A percentile compares a stretch with the other conserved stretches of the same genome.
These are phyloP conservation scores for Gillenia trifoliata DNA, from an alignment of 306 rosid species.

Conservation along the genomic window DNA sequence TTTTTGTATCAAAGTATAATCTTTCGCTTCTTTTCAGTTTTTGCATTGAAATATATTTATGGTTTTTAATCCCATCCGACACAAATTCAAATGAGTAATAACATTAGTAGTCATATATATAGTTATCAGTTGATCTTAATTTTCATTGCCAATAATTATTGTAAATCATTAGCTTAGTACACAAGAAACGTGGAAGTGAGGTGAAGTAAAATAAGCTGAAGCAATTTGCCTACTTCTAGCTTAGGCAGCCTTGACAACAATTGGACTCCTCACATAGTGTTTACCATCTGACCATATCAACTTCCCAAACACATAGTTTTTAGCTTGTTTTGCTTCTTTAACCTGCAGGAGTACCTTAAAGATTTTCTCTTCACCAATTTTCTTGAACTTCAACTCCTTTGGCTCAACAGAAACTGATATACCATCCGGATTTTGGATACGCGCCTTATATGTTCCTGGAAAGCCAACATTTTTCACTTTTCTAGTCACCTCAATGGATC, in stretches of 20 bases:
- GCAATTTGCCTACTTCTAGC: conserved; percentile 13
- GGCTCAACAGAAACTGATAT: conserved; percentile 53
- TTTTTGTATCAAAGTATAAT: too few species aligned
- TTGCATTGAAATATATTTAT: too few species aligned
- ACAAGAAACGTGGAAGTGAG: conserved; percentile 4
- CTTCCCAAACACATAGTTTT: conserved; percentile 59
- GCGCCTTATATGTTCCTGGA: conserved; percentile 52
- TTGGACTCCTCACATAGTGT: conserved; percentile 70
- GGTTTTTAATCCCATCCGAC: neutral
- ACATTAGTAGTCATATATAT: neutral
- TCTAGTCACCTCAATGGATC: conserved; percentile 51
- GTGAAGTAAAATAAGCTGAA: conserved; percentile 9
- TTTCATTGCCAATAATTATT: neutral
- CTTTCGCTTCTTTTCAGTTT: too few species aligned
- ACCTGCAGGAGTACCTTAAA: conserved; percentile 44
- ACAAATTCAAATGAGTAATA: neutral
- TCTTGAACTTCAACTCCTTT: conserved; percentile 46
- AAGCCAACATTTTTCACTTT: conserved; percentile 69
- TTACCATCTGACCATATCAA: conserved; percentile 77
- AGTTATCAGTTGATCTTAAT: too few species aligned
- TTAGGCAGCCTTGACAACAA: conserved; percentile 51
- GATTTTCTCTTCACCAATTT: conserved; percentile 60
- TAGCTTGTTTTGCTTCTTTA: conserved; percentile 24
- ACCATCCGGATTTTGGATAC: conserved; percentile 46
- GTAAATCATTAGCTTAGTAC: neutral